Evolutionary conservation across 1,284 basidiomycete species (phyloP).

Genomic region (Moniliophthora roreri): DNA sequence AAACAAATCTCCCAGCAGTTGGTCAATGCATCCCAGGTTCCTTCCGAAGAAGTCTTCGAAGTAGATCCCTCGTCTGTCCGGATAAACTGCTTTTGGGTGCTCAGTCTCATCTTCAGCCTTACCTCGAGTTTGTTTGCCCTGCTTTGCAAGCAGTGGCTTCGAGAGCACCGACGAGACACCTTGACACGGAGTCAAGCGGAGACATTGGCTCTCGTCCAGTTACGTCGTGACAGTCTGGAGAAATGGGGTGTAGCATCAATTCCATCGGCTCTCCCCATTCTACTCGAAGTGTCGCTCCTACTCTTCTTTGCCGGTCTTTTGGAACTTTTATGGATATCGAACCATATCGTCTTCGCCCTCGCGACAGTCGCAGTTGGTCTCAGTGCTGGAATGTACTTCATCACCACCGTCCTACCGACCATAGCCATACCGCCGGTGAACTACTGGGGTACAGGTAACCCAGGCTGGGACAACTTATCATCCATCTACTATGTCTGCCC

Average conservation of each 20-base stretch:
- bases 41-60: neutral
- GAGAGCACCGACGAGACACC: conserved; percentile 7
- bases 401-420: neutral
- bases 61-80: neutral
- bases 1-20: conserved; percentile 3
- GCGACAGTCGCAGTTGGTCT: neutral
- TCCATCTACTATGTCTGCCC: neutral
- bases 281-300: conserved; percentile 2
- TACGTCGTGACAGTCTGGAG: neutral
- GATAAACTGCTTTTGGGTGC: conserved; percentile 7
- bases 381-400: neutral
- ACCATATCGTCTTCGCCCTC: neutral
- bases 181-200: neutral
- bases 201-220: neutral
- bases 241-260: neutral
- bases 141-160: conserved; percentile 14
- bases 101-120: conserved; percentile 10
- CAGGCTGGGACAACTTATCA: neutral
- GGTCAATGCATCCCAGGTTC: neutral
- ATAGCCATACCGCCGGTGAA: neutral
- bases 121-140: conserved; percentile 4
- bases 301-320: conserved; percentile 8
- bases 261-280: neutral
- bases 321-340: conserved; percentile 2
- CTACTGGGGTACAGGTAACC: neutral